A percentile compares a stretch with the other conserved stretches of the same genome.
phyloP scores from a whole-genome alignment of 108 stramenopile species.

The Fistulifera pelliculosa region DNA sequence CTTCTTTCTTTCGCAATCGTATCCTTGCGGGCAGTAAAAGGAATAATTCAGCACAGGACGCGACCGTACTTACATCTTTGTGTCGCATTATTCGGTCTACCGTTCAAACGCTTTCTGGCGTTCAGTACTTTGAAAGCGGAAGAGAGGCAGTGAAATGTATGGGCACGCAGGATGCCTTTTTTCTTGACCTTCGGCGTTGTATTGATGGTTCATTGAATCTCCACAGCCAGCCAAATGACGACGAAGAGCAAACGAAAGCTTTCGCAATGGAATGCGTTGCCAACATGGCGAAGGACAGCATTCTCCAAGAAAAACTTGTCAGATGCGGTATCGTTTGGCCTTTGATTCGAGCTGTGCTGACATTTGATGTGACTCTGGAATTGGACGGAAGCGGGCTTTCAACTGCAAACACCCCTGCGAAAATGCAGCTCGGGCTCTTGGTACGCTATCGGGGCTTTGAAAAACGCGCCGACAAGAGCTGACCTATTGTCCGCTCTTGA shows the following conservation, averaged over 20 bases:
- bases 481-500: constrained; percentile 28
- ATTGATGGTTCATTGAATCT: constrained; percentile 20
- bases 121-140: constrained; percentile 47
- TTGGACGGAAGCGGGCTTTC: constrained; percentile 11
- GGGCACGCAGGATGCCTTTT: neutral
- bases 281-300: constrained; percentile 27
- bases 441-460: constrained; percentile 52
- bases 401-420: constrained; percentile 36
- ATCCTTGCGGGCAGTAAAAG: constrained; percentile 5
- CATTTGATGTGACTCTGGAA: constrained; percentile 50
- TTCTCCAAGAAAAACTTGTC: constrained; percentile 42
- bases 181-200: constrained; percentile 32
- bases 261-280: constrained; percentile 57
- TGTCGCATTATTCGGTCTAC: constrained; percentile 32
- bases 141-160: constrained; percentile 21
- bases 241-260: constrained; percentile 30
- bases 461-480: constrained; percentile 36
- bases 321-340: constrained; percentile 56
- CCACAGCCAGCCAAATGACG: constrained; percentile 3
- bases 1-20: constrained; percentile 38
- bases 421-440: constrained; percentile 52
- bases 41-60: constrained; percentile 1
- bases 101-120: constrained; percentile 46
- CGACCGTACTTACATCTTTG: constrained; percentile 6
- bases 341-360: constrained; percentile 34